Conservation (phyloP, 805 yeast species). For the Pichia thaimueangensis region DNA sequence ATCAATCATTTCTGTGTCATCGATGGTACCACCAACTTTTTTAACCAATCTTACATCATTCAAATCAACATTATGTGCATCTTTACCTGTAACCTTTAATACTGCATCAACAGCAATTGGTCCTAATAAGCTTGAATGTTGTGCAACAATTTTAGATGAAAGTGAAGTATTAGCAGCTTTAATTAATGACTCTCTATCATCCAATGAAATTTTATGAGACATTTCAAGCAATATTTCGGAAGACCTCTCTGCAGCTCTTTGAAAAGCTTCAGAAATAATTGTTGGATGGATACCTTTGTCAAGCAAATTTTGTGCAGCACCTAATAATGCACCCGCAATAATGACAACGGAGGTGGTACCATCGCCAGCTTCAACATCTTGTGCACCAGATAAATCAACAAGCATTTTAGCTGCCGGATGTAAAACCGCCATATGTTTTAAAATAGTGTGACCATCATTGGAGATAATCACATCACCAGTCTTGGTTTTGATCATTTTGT, state of each 20-base stretch:
- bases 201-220: conserved; percentile 74
- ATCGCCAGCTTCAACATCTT: conserved; percentile 99
- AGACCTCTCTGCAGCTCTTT: conserved; percentile 77
- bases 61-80: conserved; percentile 68
- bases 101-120: conserved; percentile 95
- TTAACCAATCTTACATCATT: conserved; percentile 84
- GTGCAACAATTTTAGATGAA: conserved; percentile 92
- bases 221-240: conserved; percentile 77
- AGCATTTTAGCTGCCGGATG: conserved; percentile 98
- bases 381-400: conserved; percentile 95
- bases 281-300: conserved; percentile 94
- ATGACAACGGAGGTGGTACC: conserved; percentile 98
- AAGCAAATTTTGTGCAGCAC: conserved; percentile 89
- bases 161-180: conserved; percentile 94
- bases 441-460: conserved; percentile 96
- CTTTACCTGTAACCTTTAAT: conserved; percentile 47
- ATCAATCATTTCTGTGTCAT: conserved; percentile 86
- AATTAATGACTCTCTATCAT: conserved; percentile 74
- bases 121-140: conserved; percentile 76
- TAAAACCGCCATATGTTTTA: conserved; percentile 95
- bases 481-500: conserved; percentile 94
- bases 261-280: conserved; percentile 87
- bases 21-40: conserved; percentile 96
- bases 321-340: conserved; percentile 86
- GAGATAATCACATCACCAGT: conserved; percentile 90